Base-by-base conservation (phyloP, 768 basidiomycete species). In the Leccinum truebloodii region DNA sequence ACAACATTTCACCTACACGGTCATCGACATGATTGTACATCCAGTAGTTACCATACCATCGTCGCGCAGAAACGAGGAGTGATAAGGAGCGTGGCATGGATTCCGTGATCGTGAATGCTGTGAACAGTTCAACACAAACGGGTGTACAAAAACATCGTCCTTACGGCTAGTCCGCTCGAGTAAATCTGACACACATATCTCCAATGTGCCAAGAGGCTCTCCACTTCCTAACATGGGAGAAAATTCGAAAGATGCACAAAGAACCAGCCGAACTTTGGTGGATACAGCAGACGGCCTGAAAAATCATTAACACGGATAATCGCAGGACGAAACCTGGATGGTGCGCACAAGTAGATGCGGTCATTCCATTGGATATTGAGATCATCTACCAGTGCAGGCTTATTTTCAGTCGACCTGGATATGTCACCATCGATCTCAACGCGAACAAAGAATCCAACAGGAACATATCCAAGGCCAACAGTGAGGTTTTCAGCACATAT, bases 401-500 rank as follows among this genome's bases (percentile, higher is more conserved):
- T 52, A 20, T 41, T 51, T 3, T 34, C 2, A 28, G 54, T 60
- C 22, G 10, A n/a, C 7, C 22, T 44, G 18, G 44, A 12, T 34
- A 16, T 41, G 3, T 4, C 26, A 1, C 39, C 39, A 16, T 22
- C 10, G 12, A 24, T 50, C 3, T 60, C 16, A 4, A 60, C 22
- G 1, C n/a, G 37, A 10, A 65, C 50, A 44, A 55, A 59, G 20
- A 67, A 59, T 7, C 66, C 66, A 6, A 55, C n/a, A 4, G 65
- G 66, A 7, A 64, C 41, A 2, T 54, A 49, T 2, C 18, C n/a
- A 16, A 61, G 39, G 54, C 63, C 56, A 18, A 22, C 24, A 12
- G 24, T 7, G 14, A 67, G n/a, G 50, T 59, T 28, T 9, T 56
- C 59, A 13, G 54, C 60, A 1, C 50, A 66, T 35, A 67, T 54